Conservation (phyloP, 305 asterid genomes). For the Fraxinus albicans region DNA sequence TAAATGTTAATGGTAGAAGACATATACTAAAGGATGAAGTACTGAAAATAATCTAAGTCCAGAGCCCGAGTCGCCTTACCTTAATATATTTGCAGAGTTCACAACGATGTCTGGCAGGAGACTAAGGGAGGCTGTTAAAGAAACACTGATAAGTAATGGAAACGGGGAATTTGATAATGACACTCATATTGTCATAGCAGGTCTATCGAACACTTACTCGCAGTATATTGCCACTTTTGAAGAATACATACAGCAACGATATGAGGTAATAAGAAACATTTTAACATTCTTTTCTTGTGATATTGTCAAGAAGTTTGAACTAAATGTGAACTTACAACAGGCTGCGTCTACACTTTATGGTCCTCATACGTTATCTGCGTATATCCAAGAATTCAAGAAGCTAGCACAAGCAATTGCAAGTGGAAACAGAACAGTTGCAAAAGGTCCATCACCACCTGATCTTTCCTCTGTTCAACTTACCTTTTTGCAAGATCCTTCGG, state of each 20-base stretch:
- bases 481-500: slow-evolving; percentile 36
- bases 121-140: slow-evolving; percentile 52
- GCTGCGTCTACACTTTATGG: slow-evolving; percentile 60
- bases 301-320: background rate
- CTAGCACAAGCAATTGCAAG: slow-evolving; percentile 43
- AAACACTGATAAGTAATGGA: slow-evolving; percentile 36
- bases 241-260: slow-evolving; percentile 57
- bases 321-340: slow-evolving; percentile 23
- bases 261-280: slow-evolving; percentile 37
- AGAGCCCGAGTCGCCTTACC: background rate
- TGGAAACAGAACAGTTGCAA: slow-evolving; percentile 25
- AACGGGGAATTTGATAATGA: slow-evolving; percentile 37
- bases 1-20: background rate
- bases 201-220: slow-evolving; percentile 56
- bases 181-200: slow-evolving; percentile 48
- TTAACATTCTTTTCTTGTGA: background rate
- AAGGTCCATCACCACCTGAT: slow-evolving; percentile 51
- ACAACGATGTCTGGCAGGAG: slow-evolving; percentile 71
- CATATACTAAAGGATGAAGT: background rate
- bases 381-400: slow-evolving; percentile 60
- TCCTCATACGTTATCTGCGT: slow-evolving; percentile 57
- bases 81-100: slow-evolving; percentile 38
- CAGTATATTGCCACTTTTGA: slow-evolving; percentile 55
- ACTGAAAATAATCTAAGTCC: background rate
- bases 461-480: slow-evolving; percentile 44